A percentile compares a stretch with the other conserved stretches of the same genome.
phyloP scores from a whole-genome alignment of 1,284 basidiomycete species.

The Coriolopsis trogii region DNA sequence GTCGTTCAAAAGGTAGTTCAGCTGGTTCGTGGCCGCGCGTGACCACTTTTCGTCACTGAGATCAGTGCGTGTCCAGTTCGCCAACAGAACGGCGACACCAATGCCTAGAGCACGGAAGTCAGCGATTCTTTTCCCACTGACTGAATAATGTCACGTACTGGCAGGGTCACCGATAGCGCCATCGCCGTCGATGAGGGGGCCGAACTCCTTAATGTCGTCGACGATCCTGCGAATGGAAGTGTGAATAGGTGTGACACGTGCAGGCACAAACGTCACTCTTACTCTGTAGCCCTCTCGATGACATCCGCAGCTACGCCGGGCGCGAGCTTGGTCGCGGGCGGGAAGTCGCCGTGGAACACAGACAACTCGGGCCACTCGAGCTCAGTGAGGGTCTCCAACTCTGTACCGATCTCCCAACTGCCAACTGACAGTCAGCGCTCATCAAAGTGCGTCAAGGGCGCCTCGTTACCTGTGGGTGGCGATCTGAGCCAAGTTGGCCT shows the following conservation, averaged over 20 bases:
- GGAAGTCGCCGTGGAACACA: conserved; percentile 54
- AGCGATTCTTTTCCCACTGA: not conserved
- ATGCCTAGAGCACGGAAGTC: conserved; percentile 42
- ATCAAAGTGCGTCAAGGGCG: no score
- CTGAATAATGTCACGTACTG: conserved; percentile 38
- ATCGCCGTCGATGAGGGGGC: conserved; percentile 44
- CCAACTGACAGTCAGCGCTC: not conserved
- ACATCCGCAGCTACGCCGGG: conserved; percentile 42
- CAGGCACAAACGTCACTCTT: conserved; percentile 9
- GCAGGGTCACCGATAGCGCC: conserved; percentile 74
- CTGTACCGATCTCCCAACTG: conserved; percentile 76
- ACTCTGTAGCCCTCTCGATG: conserved; percentile 44
- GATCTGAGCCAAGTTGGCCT: conserved; percentile 29
- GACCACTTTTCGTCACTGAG: conserved; percentile 44
- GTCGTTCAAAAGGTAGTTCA: conserved; percentile 59
- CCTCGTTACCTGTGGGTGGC: conserved; percentile 34
- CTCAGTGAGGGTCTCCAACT: conserved; percentile 66
- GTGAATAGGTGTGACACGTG: not conserved
- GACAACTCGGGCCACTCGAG: conserved; percentile 56
- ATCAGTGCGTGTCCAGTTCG: conserved; percentile 53
- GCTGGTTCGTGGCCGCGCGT: conserved; percentile 53
- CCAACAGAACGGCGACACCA: conserved; percentile 63
- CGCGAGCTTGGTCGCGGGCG: conserved; percentile 31
- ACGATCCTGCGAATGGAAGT: conserved; percentile 38
- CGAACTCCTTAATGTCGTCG: conserved; percentile 35